Evolutionary conservation across 768 basidiomycete species (phyloP), one percentile per base, ranked within the genome.

Genomic region (Auricularia heimuer): DNA sequence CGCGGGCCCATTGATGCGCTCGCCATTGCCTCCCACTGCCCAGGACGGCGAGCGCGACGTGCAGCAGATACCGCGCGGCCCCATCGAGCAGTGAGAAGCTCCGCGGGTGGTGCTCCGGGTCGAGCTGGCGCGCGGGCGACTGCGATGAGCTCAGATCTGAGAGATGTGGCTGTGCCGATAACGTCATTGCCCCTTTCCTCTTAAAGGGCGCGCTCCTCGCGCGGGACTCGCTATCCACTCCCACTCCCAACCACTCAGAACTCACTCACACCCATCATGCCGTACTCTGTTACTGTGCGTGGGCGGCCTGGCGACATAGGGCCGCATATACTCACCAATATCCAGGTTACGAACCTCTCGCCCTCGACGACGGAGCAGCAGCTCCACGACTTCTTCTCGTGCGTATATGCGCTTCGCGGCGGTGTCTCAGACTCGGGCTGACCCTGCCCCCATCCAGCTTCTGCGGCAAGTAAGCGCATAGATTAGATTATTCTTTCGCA

Each of bases 301-400:
- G 29, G 60, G 2, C 29, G 3, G 11, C 37, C 18, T 54, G 37
- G 45, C 56, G 18, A 33, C 0, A 42, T 29, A 0, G 29, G 29
- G 29, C 29, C 0, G 29, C 29, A 29, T 29, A 29, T 29, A 29
- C 29, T 29, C 29, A 29, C 29, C 29, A 3, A 29, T 29, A 2
- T 45, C n/a, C 67, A 93, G 89, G 92, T 96, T 62, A 81, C 88
- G 21, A 83, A 82, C 61, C 83, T 97, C 71, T 76, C 89, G 4
- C 73, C 86, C 1, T 75, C 77, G 47, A 94, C 91, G 12, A 85
- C 83, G 29, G 77, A 90, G 71, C 72, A 78, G 21, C 83, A 89
- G 65, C 80, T 98, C 64, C 77, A 84, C 68, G 87, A 94, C 67
- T 93, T 90, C 77, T 92, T 94, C 79, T 82, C 85, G 90, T 29